phyloP scores from a whole-genome alignment of 805 yeast genomes.

The Wickerhamomyces mucosus region DNA sequence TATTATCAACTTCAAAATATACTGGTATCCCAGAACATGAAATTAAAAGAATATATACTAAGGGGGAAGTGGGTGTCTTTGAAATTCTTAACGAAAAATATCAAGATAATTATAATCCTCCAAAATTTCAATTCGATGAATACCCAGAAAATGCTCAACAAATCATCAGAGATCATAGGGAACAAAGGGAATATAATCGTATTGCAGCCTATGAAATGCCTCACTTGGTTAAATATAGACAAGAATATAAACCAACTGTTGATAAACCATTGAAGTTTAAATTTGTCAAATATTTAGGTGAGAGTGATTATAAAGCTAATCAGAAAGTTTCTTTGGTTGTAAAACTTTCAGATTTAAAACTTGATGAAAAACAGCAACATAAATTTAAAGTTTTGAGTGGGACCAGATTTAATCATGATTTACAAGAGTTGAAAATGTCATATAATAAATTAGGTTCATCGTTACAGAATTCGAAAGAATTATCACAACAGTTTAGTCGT shows the following conservation, averaged over 20 bases:
- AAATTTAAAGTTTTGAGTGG: constrained; percentile 77
- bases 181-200: constrained; percentile 66
- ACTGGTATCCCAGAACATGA: constrained; percentile 29
- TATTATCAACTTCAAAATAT: constrained; percentile 36
- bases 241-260: constrained; percentile 47
- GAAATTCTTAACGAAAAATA: constrained; percentile 23
- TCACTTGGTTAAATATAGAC: constrained; percentile 63
- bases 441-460: constrained; percentile 60
- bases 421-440: constrained; percentile 56
- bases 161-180: constrained; percentile 60
- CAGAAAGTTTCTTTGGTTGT: constrained; percentile 57
- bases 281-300: constrained; percentile 69
- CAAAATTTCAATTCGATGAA: constrained; percentile 51
- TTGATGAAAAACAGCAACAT: constrained; percentile 46
- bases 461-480: constrained; percentile 74
- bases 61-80: constrained; percentile 33
- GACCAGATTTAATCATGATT: constrained; percentile 56
- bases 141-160: constrained; percentile 65
- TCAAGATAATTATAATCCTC: constrained; percentile 28
- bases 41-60: constrained; percentile 28
- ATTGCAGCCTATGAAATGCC: constrained; percentile 93
- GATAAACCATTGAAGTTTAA: constrained; percentile 50
- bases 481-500: constrained; percentile 53
- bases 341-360: constrained; percentile 41
- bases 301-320: constrained; percentile 44